A percentile compares a stretch with the other conserved stretches of the same genome.
These are phyloP conservation scores for Spirogloea muscicola DNA, from an alignment of 139 green algal genomes.

Conservation along the genomic window DNA sequence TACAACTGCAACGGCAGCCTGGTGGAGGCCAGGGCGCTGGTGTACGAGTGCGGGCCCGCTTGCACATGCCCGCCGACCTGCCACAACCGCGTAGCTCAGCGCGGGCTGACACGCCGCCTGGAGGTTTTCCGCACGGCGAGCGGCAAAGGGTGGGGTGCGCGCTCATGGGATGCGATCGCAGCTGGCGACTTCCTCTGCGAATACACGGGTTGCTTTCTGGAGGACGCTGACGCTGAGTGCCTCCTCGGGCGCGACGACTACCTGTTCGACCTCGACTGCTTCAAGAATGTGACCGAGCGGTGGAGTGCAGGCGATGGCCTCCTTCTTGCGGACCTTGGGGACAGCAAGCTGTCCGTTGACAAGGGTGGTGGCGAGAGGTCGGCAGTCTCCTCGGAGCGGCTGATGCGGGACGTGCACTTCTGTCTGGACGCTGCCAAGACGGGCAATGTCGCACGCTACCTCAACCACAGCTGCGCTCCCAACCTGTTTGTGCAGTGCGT, in stretches of 20 bases:
- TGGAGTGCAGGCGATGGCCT: too few relatives aligned
- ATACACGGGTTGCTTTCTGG: slow-evolving; percentile 34
- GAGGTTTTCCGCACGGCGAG: slow-evolving; percentile 42
- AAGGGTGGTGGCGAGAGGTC: too few relatives aligned
- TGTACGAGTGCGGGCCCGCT: slow-evolving; percentile 37
- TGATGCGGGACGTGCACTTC: slow-evolving; percentile 27
- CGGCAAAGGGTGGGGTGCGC: slow-evolving; percentile 48
- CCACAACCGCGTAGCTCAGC: slow-evolving; percentile 30
- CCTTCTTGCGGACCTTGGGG: too few relatives aligned
- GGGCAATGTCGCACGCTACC: slow-evolving; percentile 70
- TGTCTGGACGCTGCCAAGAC: slow-evolving; percentile 30
- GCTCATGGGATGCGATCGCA: slow-evolving; percentile 44
- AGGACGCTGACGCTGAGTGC: slow-evolving; percentile 23
- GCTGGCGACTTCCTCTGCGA: slow-evolving; percentile 43
- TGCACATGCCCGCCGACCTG: slow-evolving; percentile 22
- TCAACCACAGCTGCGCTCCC: slow-evolving; percentile 67
- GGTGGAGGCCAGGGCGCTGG: neutral
- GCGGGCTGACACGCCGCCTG: slow-evolving; percentile 19
- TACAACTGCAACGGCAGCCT: slow-evolving; percentile 25
- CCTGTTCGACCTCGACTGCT: slow-evolving; percentile 42
- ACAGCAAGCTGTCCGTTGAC: too few relatives aligned
- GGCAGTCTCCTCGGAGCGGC: too few relatives aligned
- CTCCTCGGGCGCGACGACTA: slow-evolving; percentile 42
- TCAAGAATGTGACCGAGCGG: slow-evolving; percentile 5
- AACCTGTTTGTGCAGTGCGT: slow-evolving; percentile 58